Conservation (phyloP, 1,284 basidiomycete species). For the Moniliophthora roreri region DNA sequence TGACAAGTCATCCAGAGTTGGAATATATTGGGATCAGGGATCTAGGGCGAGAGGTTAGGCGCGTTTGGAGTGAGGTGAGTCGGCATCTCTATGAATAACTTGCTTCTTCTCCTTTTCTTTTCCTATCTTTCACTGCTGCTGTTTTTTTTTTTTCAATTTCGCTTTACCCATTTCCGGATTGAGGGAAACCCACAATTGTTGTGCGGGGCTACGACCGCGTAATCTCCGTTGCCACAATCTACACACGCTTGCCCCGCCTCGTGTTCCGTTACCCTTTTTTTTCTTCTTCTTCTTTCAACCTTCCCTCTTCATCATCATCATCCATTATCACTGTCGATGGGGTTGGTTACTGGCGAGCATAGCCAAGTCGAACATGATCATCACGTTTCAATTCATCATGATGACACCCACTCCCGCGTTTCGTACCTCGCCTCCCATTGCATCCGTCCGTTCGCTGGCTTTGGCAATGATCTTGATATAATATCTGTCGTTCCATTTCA, state of each 20-base stretch:
- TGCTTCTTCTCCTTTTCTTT: conserved; percentile 23
- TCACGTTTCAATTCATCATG: no score
- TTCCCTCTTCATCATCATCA: no score
- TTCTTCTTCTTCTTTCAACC: no score
- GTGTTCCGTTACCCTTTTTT: neutral
- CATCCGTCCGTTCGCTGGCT: no score
- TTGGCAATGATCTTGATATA: no score
- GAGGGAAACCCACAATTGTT: no score
- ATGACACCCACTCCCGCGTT: conserved; percentile 19
- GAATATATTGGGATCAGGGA: conserved; percentile 71
- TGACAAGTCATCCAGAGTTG: conserved; percentile 60
- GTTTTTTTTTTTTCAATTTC: neutral
- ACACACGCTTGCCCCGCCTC: neutral
- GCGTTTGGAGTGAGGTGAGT: conserved; percentile 26
- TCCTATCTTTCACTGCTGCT: neutral
- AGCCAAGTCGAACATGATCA: no score
- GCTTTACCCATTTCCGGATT: neutral
- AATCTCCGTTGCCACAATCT: neutral
- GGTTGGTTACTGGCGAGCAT: no score
- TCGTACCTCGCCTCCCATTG: no score
- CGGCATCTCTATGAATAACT: no score
- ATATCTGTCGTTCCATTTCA: no score
- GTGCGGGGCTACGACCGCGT: neutral
- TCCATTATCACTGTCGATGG: no score
- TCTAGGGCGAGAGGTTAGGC: conserved; percentile 57